phyloP scores from a whole-genome alignment of 345 rosid genomes.

The Clarkia xantiana region DNA sequence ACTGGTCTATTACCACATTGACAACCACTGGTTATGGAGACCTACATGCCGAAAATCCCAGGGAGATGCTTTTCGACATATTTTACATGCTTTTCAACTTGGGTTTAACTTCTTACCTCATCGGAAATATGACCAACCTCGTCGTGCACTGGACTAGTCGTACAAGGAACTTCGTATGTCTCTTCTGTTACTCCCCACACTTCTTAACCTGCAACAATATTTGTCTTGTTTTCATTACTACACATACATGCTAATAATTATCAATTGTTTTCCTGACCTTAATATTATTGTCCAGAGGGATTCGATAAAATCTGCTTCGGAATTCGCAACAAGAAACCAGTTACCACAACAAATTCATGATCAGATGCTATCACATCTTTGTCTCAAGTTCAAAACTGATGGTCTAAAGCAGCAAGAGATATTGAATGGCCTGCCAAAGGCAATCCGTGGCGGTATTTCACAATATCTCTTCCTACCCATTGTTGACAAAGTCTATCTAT shows the following conservation, averaged over 20 bases:
- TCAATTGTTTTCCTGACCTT: no score
- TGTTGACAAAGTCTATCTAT: conserved; percentile 44
- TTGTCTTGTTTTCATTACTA: no score
- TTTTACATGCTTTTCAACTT: conserved; percentile 90
- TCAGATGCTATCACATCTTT: conserved; percentile 79
- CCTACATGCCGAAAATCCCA: conserved; percentile 75
- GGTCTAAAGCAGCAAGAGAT: conserved; percentile 90
- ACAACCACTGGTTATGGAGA: conserved; percentile 97
- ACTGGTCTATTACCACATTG: conserved; percentile 89
- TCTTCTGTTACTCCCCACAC: neutral
- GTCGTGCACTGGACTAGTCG: conserved; percentile 99
- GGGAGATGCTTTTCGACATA: conserved; percentile 89
- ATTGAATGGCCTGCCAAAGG: conserved; percentile 70
- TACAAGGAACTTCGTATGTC: conserved; percentile 75
- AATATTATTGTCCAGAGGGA: conserved; percentile 44
- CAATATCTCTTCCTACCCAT: conserved; percentile 61
- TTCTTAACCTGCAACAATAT: no score
- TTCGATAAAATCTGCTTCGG: conserved; percentile 67
- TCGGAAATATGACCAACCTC: conserved; percentile 96
- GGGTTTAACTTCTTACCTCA: conserved; percentile 84
- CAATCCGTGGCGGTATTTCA: conserved; percentile 80
- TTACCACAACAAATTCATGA: conserved; percentile 66
- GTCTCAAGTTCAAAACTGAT: conserved; percentile 82
- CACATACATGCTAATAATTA: no score
- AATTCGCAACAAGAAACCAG: conserved; percentile 74